Evolutionary conservation across 2,329 filamentous ascomycete species (phyloP).

Genomic region (Cordyceps sp.): DNA sequence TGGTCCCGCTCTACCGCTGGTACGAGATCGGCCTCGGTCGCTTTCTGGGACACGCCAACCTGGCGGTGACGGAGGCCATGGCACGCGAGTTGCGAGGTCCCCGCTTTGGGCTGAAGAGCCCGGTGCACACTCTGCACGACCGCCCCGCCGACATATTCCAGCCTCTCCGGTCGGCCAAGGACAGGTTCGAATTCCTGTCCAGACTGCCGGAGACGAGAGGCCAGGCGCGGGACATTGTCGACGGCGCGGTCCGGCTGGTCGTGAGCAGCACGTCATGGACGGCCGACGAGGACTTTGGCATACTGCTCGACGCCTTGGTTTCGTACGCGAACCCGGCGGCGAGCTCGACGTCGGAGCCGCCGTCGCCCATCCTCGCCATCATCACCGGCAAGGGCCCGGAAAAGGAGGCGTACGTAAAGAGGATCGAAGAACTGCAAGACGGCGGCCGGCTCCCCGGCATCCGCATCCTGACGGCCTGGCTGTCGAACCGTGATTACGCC

Average conservation of each 20-base stretch:
- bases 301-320: constrained; percentile 71
- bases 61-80: constrained; percentile 89
- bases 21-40: constrained; percentile 65
- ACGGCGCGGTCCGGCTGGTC: constrained; percentile 47
- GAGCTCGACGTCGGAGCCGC: constrained; percentile 21
- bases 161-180: constrained; percentile 34
- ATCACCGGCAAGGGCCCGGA: constrained; percentile 92
- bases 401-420: constrained; percentile 54
- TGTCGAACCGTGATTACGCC: constrained; percentile 73
- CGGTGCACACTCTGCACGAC: constrained; percentile 65
- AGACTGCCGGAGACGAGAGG: constrained; percentile 46
- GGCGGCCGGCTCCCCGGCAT: constrained; percentile 51
- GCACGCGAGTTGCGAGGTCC: constrained; percentile 45
- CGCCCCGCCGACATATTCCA: constrained; percentile 71
- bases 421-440: constrained; percentile 43
- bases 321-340: constrained; percentile 41
- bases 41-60: constrained; percentile 51
- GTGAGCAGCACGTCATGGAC: constrained; percentile 97
- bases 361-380: constrained; percentile 62
- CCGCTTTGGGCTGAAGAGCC: constrained; percentile 47
- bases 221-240: constrained; percentile 40
- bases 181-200: constrained; percentile 43
- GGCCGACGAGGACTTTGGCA: constrained; percentile 81
- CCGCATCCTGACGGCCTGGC: constrained; percentile 66
- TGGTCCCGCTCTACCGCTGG: constrained; percentile 59